Percentiles rank a stretch among this genome's conserved stretches.
phyloP scores from a whole-genome alignment of 176 grass and related monocot species.

The Carex myosuroides region DNA sequence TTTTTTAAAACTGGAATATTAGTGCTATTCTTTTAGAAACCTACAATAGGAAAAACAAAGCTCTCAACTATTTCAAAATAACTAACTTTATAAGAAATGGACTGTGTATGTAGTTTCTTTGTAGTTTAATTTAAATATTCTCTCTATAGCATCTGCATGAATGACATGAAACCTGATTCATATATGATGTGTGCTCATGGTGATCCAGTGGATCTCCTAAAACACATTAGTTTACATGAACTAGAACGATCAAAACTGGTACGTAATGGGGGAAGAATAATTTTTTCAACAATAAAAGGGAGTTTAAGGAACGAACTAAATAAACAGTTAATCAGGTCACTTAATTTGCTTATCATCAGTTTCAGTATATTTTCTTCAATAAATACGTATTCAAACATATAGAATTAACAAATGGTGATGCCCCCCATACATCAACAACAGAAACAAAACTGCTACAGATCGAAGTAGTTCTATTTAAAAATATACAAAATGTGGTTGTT shows the following conservation, averaged over 20 bases:
- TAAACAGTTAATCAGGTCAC: no score
- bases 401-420: no score
- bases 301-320: neutral
- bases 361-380: neutral
- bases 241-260: neutral
- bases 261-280: neutral
- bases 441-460: neutral
- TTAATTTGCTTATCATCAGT: neutral
- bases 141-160: no score
- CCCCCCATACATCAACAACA: neutral
- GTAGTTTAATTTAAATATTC: no score
- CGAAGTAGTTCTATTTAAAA: neutral
- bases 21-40: neutral
- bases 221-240: neutral
- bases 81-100: neutral
- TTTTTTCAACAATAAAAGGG: neutral
- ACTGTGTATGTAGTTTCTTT: no score
- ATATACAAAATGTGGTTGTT: neutral
- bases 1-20: no score
- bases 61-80: neutral
- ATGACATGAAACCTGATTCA: neutral
- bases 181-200: neutral
- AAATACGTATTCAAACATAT: no score
- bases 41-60: neutral
- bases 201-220: neutral